Percentiles rank a stretch among this genome's conserved stretches.
These are phyloP conservation scores for Periconia sp. DNA, from an alignment of 2,329 filamentous ascomycete species.

Conservation along the genomic window DNA sequence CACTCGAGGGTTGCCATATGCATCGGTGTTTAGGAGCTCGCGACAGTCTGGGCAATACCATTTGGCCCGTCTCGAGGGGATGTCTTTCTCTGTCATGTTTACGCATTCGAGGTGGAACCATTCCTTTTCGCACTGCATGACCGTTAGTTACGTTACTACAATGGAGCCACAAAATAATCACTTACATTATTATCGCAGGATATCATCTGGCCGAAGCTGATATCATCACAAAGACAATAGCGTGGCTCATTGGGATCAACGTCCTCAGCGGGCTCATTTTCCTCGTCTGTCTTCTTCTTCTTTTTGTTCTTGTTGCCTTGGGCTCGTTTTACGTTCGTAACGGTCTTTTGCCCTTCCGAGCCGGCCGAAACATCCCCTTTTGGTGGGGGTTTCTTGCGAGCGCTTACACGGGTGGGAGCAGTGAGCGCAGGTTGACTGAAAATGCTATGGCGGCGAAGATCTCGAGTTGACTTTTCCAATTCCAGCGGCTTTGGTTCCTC, in stretches of 20 bases:
- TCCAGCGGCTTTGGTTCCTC: constrained; percentile 50
- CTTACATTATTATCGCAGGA: constrained; percentile 73
- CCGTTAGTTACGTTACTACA: constrained; percentile 16
- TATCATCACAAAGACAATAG: constrained; percentile 78
- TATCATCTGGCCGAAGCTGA: constrained; percentile 83
- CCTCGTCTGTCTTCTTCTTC: constrained; percentile 52
- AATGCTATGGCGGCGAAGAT: constrained; percentile 50
- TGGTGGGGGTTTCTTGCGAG: constrained; percentile 69
- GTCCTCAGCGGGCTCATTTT: constrained; percentile 36
- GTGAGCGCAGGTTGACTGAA: constrained; percentile 44
- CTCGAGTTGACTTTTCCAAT: constrained; percentile 34
- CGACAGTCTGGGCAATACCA: constrained; percentile 82
- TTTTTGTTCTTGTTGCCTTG: constrained; percentile 38
- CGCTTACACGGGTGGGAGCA: constrained; percentile 43
- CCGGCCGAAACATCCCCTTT: constrained; percentile 69
- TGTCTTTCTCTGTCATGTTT: constrained; percentile 58
- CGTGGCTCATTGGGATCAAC: constrained; percentile 75
- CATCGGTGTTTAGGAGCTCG: constrained; percentile 26
- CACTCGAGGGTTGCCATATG: constrained; percentile 36
- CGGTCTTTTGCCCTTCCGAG: constrained; percentile 62
- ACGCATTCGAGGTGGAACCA: constrained; percentile 87
- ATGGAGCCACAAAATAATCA: neutral
- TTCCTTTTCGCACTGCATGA: constrained; percentile 70
- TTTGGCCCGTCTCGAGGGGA: constrained; percentile 72
- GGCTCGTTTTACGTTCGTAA: constrained; percentile 72